Percentiles rank a stretch among this genome's conserved stretches.
phyloP scores from a whole-genome alignment of 2,329 filamentous ascomycete species.

The Pseudocercospora vitis region DNA sequence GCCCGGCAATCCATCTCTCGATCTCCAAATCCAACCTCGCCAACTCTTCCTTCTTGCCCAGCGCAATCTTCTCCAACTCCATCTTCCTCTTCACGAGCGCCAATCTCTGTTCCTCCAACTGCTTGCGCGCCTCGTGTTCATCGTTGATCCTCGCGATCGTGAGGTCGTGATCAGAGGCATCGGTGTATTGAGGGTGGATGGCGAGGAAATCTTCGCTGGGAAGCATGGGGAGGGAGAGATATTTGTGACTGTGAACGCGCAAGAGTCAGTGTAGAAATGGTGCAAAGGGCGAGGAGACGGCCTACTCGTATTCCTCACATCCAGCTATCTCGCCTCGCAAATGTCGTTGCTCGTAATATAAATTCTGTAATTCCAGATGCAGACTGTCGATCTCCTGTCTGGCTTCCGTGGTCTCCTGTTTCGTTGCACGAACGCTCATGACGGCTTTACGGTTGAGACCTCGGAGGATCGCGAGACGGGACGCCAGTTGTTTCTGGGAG shows the following conservation, averaged over 20 bases:
- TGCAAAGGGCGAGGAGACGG: neutral
- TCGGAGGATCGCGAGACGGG: conserved; percentile 76
- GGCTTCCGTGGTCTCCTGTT: conserved; percentile 79
- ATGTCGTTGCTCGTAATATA: conserved; percentile 94
- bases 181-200: conserved; percentile 71
- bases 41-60: conserved; percentile 88
- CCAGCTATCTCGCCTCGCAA: conserved; percentile 84
- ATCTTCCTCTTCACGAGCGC: conserved; percentile 63
- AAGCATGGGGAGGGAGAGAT: conserved; percentile 82
- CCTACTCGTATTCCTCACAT: conserved; percentile 85
- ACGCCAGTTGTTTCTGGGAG: conserved; percentile 68
- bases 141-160: conserved; percentile 91
- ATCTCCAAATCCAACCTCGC: conserved; percentile 87
- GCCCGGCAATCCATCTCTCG: conserved; percentile 53
- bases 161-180: conserved; percentile 72
- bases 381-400: conserved; percentile 88
- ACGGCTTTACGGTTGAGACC: conserved; percentile 80
- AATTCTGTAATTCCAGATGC: conserved; percentile 89
- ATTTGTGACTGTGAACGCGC: conserved; percentile 13
- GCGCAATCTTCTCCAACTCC: conserved; percentile 72
- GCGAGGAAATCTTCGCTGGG: conserved; percentile 77
- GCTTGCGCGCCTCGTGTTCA: conserved; percentile 80
- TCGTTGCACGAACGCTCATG: conserved; percentile 79
- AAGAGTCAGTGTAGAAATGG: neutral
- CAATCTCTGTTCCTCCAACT: conserved; percentile 79